Evolutionary conservation across 371 early-diverging fungal species (phyloP).

Genomic region (Nosema granulosis): DNA sequence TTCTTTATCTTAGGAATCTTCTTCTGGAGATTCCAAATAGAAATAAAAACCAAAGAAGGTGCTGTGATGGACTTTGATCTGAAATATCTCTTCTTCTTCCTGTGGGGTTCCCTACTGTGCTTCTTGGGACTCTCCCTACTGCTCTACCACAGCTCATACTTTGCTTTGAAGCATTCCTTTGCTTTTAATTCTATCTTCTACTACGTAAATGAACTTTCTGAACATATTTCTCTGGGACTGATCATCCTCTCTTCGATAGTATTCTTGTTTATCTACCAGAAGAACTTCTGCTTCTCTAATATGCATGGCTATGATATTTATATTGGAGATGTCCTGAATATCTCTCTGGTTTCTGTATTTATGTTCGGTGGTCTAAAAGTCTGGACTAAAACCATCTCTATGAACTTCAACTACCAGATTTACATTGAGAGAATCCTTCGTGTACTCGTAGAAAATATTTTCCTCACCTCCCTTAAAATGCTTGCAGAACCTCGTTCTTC

Average conservation of each 20-base stretch:
- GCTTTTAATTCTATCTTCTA: conserved; percentile 30
- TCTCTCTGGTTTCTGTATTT: conserved; percentile 16
- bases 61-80: not conserved
- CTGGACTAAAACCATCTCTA: conserved; percentile 48
- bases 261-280: not conserved
- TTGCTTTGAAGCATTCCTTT: conserved; percentile 25
- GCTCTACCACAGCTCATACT: conserved; percentile 20
- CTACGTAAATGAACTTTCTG: conserved; percentile 49
- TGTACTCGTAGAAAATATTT: conserved; percentile 58
- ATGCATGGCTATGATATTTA: conserved; percentile 33
- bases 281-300: conserved; percentile 27
- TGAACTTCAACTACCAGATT: conserved; percentile 64
- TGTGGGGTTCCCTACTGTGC: not conserved
- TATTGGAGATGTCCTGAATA: conserved; percentile 19
- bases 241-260: not conserved
- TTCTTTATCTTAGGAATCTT: not conserved
- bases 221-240: conserved; percentile 38
- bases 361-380: conserved; percentile 35
- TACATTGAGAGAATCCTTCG: conserved; percentile 61
- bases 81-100: not conserved
- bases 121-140: conserved; percentile 24
- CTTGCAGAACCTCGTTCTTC: not conserved
- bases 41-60: conserved; percentile 12
- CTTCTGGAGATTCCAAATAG: conserved; percentile 13
- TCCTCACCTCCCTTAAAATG: conserved; percentile 51